phyloP scores from a whole-genome alignment of 2,329 filamentous ascomycete genomes.

The Fusarium kyushuense region DNA sequence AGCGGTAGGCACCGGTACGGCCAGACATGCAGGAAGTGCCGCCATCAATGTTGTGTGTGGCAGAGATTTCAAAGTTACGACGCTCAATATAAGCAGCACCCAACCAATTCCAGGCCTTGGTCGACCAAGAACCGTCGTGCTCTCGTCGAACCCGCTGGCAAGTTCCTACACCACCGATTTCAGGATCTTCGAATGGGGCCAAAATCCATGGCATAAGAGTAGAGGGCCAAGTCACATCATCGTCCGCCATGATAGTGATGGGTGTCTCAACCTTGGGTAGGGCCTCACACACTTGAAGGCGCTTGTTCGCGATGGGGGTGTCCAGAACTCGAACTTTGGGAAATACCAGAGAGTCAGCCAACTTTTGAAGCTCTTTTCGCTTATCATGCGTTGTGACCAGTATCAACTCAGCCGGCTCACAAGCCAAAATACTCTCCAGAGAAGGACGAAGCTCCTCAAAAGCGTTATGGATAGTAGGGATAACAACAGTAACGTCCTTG shows the following conservation, averaged over 20 bases:
- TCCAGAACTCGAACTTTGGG: slow-evolving; percentile 79
- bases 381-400: slow-evolving; percentile 90
- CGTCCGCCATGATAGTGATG: slow-evolving; percentile 93
- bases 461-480: slow-evolving; percentile 90
- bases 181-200: slow-evolving; percentile 86
- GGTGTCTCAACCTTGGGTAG: slow-evolving; percentile 85
- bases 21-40: slow-evolving; percentile 98
- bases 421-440: slow-evolving; percentile 79
- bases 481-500: slow-evolving; percentile 91
- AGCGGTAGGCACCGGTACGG: slow-evolving; percentile 91
- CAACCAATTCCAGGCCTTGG: slow-evolving; percentile 85
- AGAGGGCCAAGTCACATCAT: slow-evolving; percentile 92
- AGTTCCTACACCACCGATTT: slow-evolving; percentile 90
- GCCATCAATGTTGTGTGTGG: slow-evolving; percentile 93
- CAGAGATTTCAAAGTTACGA: slow-evolving; percentile 96
- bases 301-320: slow-evolving; percentile 91
- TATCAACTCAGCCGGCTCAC: slow-evolving; percentile 78
- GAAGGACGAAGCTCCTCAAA: slow-evolving; percentile 87
- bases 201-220: slow-evolving; percentile 92
- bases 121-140: slow-evolving; percentile 67
- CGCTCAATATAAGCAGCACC: slow-evolving; percentile 93
- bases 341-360: slow-evolving; percentile 70
- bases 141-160: slow-evolving; percentile 86
- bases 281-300: slow-evolving; percentile 90
- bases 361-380: slow-evolving; percentile 73